Evolutionary conservation across 2,329 filamentous ascomycete genomes (phyloP).

Genomic region (Ascochyta pisi): DNA sequence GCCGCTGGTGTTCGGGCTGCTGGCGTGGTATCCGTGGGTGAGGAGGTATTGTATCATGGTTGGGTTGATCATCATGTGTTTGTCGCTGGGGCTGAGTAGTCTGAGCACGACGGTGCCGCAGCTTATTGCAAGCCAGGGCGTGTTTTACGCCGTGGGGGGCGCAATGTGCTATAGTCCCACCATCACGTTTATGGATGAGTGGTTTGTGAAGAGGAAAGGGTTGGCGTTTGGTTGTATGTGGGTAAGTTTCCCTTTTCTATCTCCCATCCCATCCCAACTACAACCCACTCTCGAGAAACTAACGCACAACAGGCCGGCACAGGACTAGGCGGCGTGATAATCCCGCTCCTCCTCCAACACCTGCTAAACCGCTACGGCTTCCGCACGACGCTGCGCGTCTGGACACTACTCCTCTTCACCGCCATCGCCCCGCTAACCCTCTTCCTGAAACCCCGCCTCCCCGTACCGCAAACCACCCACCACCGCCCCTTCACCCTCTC

Average conservation of each 20-base stretch:
- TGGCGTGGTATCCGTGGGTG: conserved; percentile 44
- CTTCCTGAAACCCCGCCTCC: conserved; percentile 44
- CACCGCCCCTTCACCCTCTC: conserved; percentile 36
- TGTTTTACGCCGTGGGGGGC: conserved; percentile 67
- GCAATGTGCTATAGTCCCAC: conserved; percentile 63
- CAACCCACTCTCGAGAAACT: neutral
- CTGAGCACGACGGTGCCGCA: conserved; percentile 62
- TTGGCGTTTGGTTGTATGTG: conserved; percentile 71
- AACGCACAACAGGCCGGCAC: conserved; percentile 33
- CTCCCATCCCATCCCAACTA: too few species aligned
- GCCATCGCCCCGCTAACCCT: conserved; percentile 42
- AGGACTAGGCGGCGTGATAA: conserved; percentile 53
- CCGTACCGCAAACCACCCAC: conserved; percentile 22
- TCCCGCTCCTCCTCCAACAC: conserved; percentile 53
- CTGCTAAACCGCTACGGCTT: conserved; percentile 51
- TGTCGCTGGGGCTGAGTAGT: conserved; percentile 51
- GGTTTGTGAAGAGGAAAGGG: conserved; percentile 66
- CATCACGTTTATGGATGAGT: conserved; percentile 67
- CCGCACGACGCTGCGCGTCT: conserved; percentile 51
- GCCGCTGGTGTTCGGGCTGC: conserved; percentile 49
- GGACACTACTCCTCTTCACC: conserved; percentile 44
- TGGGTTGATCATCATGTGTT: conserved; percentile 48
- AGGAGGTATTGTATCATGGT: conserved; percentile 38
- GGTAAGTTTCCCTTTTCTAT: conserved; percentile 23
- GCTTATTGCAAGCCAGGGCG: conserved; percentile 66